Evolutionary conservation across 2,329 filamentous ascomycete species (phyloP).

Genomic region (Neurospora sp.): DNA sequence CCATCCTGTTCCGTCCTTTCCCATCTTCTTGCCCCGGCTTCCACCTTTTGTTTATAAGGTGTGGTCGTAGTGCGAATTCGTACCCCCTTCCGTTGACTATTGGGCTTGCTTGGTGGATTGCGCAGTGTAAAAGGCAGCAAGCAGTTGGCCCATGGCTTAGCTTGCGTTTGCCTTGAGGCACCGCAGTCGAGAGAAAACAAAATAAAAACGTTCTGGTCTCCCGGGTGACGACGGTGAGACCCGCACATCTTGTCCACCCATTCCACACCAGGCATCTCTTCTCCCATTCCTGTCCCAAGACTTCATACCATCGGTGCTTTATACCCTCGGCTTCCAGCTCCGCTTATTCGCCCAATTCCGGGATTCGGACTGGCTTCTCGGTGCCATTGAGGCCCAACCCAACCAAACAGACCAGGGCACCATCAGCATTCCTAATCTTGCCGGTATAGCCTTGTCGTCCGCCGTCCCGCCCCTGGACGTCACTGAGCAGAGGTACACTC

Average conservation of each 20-base stretch:
- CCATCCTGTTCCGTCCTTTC: slow-evolving; percentile 1
- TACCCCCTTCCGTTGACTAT: neutral
- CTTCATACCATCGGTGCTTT: slow-evolving; percentile 5
- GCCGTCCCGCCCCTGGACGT: slow-evolving; percentile 3
- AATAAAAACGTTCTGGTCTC: neutral
- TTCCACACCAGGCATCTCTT: neutral
- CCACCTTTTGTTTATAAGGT: neutral
- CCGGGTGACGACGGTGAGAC: neutral
- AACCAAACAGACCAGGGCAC: slow-evolving; percentile 8
- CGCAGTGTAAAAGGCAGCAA: neutral
- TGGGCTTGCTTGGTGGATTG: neutral
- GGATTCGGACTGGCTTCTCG: slow-evolving; percentile 2
- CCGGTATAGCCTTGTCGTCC: slow-evolving; percentile 11
- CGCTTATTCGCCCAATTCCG: slow-evolving; percentile 4
- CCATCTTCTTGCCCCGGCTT: slow-evolving; percentile 4
- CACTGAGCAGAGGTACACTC: slow-evolving; percentile 4
- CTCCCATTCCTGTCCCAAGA: slow-evolving; percentile 11
- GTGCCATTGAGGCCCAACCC: slow-evolving; percentile 18
- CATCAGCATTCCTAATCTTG: slow-evolving; percentile 10
- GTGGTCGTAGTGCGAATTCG: neutral
- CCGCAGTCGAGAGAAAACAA: neutral
- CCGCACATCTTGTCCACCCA: neutral
- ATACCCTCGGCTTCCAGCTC: slow-evolving; percentile 8
- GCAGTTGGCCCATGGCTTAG: neutral
- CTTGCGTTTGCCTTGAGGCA: neutral